Evolutionary conservation across 2,329 filamentous ascomycete genomes (phyloP), one percentile per base, ranked within the genome.

Genomic region (Rugonectria rugulosa): DNA sequence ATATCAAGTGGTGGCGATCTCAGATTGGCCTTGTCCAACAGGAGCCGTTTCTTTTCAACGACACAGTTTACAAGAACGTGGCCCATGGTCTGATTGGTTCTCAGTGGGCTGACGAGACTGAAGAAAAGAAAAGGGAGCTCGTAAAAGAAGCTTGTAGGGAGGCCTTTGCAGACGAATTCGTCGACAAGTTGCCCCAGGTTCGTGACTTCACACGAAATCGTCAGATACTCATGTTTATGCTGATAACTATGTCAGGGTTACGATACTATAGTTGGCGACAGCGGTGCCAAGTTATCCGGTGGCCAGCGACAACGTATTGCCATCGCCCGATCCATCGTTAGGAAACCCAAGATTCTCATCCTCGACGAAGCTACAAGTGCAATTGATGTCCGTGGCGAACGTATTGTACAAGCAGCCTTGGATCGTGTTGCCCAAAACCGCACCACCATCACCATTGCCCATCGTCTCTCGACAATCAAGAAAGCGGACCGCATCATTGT

Each of bases 231-330:
- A 17, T 26, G 45, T 6, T n/a, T 11, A n/a, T 43, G 38, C 61
- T 66, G 11, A 68, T 44, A 20, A 41, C 14, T 11, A 20, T 32
- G 14, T 11, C 41, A 90, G 76, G 84, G 86, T 2, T 93, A 93
- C 67, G 81, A 88, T 5, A 92, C 91, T 0, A 73, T 83, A 8
- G 90, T 95, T 1, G 91, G 91, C 1, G 90, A 94, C 67, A 83
- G 83, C 23, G 91, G 91, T 5, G 88, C 89, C 42, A 91, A 90
- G 68, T 77, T 96, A 1, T 92, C 88, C 10, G 89, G 91, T n/a
- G 92, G 92, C 1, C 91, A 96, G 70, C 84, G 90, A n/a, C 91
- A 96, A 70, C 84, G 92, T 5, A 81, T 96, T 20, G 89, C 90
- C 2, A 92, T 92, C 58, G 89, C 90, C 1, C 81, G 90, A 24